Evolutionary conservation across 805 yeast species (phyloP), one percentile per base, ranked within the genome.

Genomic region (Saturnispora zaruensis): DNA sequence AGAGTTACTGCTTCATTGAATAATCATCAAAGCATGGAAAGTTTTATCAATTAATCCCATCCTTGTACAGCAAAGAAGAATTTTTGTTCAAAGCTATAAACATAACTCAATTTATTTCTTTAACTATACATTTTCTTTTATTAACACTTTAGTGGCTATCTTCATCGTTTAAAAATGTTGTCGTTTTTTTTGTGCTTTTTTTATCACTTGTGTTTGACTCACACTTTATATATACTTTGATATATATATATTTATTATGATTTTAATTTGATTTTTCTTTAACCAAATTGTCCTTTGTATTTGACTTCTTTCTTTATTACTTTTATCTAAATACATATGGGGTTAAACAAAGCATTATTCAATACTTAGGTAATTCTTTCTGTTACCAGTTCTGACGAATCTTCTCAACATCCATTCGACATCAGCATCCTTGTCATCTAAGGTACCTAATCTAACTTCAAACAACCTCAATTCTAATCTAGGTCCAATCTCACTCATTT

Each of bases 401-500:
- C 97, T 81, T 66, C 96, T 79, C 59, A 87, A 72, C 71, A 87
- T 86, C 98, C 98, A 93, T 66, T 93, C 99, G n/a, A 87, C 80
- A 62, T 93, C 99, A 9, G 97, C 96, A 66, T 93, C 97, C 69
- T 87, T 87, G 65, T 91, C 89, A 58, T 93, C 99, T 55, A 91
- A 67, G 41, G 96, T 87, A 3, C 99, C 97, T 57, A 93, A 73
- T 61, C 82, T 78, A 56, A 93, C 70, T 66, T 91, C 97, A 65
- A 81, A 93, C 56, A 93, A 70, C 64, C 89, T 79, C 98, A 93
- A 90, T 68, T 93, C 99, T 60, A 93, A 93, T 55, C 99, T 74
- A n/a, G 99, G 99, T 0, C 99, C 99, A 34, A 93, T 85, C 65
- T 93, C 99, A 51, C 96, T 90, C 50, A 93, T 68, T 65, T 93